Conservation (phyloP, 2,329 filamentous ascomycete species). For the Colletotrichum sp. region DNA sequence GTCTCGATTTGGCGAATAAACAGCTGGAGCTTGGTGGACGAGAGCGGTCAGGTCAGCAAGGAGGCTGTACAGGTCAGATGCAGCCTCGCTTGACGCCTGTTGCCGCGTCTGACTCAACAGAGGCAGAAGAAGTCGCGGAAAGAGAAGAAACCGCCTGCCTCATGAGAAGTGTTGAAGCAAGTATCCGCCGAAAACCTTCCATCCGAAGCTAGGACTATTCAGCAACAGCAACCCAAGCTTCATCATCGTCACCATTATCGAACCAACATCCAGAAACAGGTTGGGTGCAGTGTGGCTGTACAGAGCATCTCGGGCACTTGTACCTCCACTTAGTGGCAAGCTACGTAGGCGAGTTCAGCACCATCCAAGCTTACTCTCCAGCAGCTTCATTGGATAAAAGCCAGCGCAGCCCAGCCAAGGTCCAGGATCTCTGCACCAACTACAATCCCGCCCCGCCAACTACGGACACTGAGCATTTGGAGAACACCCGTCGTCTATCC, state of each 20-base stretch:
- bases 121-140: not conserved
- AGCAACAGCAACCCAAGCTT: not conserved
- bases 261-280: not conserved
- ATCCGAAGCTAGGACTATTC: not conserved
- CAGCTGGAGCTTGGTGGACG: not conserved
- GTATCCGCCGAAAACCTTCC: not conserved
- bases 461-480: not conserved
- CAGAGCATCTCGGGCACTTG: not conserved
- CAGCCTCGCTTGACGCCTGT: not conserved
- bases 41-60: not conserved
- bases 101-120: not conserved
- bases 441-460: not conserved
- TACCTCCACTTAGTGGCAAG: not conserved
- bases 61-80: slow-evolving; percentile 21
- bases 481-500: not conserved
- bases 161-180: not conserved
- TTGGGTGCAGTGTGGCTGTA: not conserved
- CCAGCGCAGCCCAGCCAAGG: not conserved
- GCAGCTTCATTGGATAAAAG: slow-evolving; percentile 1
- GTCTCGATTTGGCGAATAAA: not conserved
- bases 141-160: not conserved
- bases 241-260: not conserved
- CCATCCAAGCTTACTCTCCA: not conserved
- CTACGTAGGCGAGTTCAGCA: not conserved
- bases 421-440: not conserved